A percentile compares a stretch with the other conserved stretches of the same genome.
Conservation (phyloP, 106 monocot genomes). For the Ottelia alismoides region DNA sequence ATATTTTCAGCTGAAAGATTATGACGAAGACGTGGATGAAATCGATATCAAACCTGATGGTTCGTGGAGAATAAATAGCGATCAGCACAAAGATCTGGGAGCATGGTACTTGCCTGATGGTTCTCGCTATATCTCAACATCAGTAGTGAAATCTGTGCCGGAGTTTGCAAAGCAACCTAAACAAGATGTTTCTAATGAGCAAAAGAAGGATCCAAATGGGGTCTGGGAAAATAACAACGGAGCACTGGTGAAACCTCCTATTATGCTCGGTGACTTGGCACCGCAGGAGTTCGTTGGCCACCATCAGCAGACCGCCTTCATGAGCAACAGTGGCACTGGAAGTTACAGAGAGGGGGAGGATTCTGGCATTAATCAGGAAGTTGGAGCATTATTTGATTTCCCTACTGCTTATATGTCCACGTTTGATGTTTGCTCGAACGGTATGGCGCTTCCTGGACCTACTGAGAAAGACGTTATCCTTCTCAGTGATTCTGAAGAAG, state of each 20-base stretch:
- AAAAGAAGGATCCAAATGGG: constrained; percentile 20
- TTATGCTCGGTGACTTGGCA: constrained; percentile 12
- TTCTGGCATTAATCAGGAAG: constrained; percentile 37
- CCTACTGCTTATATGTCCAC: too few relatives aligned
- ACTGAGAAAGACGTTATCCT: constrained; percentile 40
- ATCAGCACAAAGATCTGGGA: constrained; percentile 30
- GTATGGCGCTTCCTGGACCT: constrained; percentile 18
- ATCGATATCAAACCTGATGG: constrained; percentile 85
- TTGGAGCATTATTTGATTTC: constrained; percentile 24
- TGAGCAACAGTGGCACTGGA: constrained; percentile 34
- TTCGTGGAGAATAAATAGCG: constrained; percentile 61
- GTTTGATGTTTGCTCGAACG: too few relatives aligned
- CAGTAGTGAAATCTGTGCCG: constrained; percentile 19
- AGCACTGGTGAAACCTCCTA: constrained; percentile 13
- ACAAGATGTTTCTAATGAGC: constrained; percentile 40
- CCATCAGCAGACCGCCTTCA: constrained; percentile 17
- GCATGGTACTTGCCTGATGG: constrained; percentile 70
- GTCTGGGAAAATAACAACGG: constrained; percentile 43
- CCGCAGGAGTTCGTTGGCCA: constrained; percentile 15
- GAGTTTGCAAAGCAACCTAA: constrained; percentile 24
- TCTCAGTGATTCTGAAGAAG: constrained; percentile 72
- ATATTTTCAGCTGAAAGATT: constrained; percentile 34
- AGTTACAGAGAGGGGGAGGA: constrained; percentile 40
- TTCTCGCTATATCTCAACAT: constrained; percentile 20
- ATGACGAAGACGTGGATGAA: constrained; percentile 62